These are phyloP conservation scores for Bacterosira constricta DNA, from an alignment of 108 stramenopile genomes.

Conservation along the genomic window DNA sequence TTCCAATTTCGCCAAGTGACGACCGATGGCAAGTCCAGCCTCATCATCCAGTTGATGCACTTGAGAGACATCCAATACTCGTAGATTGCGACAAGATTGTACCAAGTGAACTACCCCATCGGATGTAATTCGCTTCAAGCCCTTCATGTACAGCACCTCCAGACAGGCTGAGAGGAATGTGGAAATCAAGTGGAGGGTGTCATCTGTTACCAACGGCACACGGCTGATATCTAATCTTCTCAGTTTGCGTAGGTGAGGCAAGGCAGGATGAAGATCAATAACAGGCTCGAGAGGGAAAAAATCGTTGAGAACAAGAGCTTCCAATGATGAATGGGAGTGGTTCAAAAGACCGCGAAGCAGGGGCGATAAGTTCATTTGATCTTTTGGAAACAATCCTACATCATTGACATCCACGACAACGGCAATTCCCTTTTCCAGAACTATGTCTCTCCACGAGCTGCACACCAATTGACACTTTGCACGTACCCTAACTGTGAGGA, in stretches of 20 bases:
- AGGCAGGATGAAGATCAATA: constrained; percentile 51
- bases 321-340: constrained; percentile 54
- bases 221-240: constrained; percentile 55
- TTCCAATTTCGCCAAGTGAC: constrained; percentile 49
- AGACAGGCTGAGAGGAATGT: constrained; percentile 36
- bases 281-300: constrained; percentile 42
- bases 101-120: constrained; percentile 54
- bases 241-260: constrained; percentile 60
- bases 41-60: constrained; percentile 57
- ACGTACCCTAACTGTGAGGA: constrained; percentile 47
- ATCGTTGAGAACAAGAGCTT: constrained; percentile 60
- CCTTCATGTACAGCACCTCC: constrained; percentile 70
- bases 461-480: constrained; percentile 58
- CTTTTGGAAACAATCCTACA: constrained; percentile 24
- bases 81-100: constrained; percentile 43
- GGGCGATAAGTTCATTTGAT: neutral
- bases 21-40: constrained; percentile 54
- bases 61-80: constrained; percentile 64
- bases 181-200: constrained; percentile 55
- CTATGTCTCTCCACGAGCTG: constrained; percentile 48
- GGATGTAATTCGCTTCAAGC: constrained; percentile 50
- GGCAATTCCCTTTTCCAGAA: constrained; percentile 57
- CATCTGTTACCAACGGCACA: constrained; percentile 56
- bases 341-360: constrained; percentile 52
- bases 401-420: constrained; percentile 56